phyloP scores from a whole-genome alignment of 176 grass and related monocot species.

The Juncus effusus region DNA sequence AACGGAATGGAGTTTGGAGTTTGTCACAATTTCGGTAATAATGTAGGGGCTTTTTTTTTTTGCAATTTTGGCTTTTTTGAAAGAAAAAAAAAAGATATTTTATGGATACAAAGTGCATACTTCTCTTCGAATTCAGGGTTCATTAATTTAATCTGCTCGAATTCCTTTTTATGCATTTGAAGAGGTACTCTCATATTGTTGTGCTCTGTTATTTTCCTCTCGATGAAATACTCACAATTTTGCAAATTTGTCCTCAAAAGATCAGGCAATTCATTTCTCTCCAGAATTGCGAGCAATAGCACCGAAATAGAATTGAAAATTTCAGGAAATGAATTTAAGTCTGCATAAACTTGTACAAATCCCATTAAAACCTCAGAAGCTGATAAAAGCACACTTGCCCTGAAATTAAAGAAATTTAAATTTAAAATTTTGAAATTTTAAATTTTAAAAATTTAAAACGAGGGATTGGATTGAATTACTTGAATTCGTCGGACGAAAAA shows the following conservation, averaged over 20 bases:
- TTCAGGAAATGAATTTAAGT: constrained; percentile 64
- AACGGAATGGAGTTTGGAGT: no score
- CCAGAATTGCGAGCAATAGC: constrained; percentile 50
- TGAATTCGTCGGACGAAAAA: constrained; percentile 66
- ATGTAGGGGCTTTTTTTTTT: no score
- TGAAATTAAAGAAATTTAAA: constrained; percentile 19
- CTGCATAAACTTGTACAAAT: constrained; percentile 74
- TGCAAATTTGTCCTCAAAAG: constrained; percentile 45
- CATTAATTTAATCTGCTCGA: constrained; percentile 73
- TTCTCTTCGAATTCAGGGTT: constrained; percentile 93
- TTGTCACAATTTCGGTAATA: no score
- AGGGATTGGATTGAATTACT: constrained; percentile 30
- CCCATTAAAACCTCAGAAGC: constrained; percentile 68
- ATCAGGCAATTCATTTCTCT: constrained; percentile 38
- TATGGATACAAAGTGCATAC: constrained; percentile 33
- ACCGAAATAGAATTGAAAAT: constrained; percentile 69
- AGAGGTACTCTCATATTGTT: constrained; percentile 60
- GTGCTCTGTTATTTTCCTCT: constrained; percentile 55
- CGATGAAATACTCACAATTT: constrained; percentile 66
- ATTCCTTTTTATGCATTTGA: constrained; percentile 75
- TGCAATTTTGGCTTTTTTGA: no score
- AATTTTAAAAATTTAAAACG: background rate
- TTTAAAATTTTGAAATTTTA: background rate
- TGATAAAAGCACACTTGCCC: constrained; percentile 60
- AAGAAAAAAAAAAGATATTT: background rate